A percentile compares a stretch with the other conserved stretches of the same genome.
Evolutionary conservation across 2,329 filamentous ascomycete genomes (phyloP).

Genomic region (Phaeophleospora eucalypticola): DNA sequence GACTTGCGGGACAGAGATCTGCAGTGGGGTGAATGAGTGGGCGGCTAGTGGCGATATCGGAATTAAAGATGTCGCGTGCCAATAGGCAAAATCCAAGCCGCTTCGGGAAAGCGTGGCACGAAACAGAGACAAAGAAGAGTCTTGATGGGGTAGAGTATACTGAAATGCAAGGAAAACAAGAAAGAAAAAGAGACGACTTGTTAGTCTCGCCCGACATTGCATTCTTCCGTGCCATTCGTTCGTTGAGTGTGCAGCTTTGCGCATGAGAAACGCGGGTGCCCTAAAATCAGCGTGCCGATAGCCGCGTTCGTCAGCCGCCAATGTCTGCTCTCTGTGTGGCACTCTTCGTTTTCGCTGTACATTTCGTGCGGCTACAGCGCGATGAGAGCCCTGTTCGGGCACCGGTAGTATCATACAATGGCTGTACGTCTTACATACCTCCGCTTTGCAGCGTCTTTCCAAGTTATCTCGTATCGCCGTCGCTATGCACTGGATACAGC

Average conservation of each 20-base stretch:
- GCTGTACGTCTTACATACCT: conserved; percentile 21
- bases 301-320: conserved; percentile 6
- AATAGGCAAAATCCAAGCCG: not conserved
- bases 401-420: conserved; percentile 5
- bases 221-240: not conserved
- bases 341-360: too few relatives aligned
- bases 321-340: not conserved
- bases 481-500: conserved; percentile 6
- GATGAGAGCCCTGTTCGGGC: not conserved
- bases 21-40: conserved; percentile 5
- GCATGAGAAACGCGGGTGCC: not conserved
- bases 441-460: conserved; percentile 5
- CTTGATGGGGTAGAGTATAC: not conserved
- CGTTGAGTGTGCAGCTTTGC: not conserved
- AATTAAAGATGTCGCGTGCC: not conserved
- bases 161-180: too few relatives aligned
- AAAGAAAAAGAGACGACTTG: too few relatives aligned
- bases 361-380: not conserved
- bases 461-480: conserved; percentile 11
- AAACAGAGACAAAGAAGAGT: not conserved
- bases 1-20: not conserved
- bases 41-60: conserved; percentile 10
- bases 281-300: conserved; percentile 3
- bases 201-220: too few relatives aligned
- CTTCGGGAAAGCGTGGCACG: not conserved